Evolutionary conservation across 768 basidiomycete genomes (phyloP).

Genomic region (Hypsizygus marmoreus): DNA sequence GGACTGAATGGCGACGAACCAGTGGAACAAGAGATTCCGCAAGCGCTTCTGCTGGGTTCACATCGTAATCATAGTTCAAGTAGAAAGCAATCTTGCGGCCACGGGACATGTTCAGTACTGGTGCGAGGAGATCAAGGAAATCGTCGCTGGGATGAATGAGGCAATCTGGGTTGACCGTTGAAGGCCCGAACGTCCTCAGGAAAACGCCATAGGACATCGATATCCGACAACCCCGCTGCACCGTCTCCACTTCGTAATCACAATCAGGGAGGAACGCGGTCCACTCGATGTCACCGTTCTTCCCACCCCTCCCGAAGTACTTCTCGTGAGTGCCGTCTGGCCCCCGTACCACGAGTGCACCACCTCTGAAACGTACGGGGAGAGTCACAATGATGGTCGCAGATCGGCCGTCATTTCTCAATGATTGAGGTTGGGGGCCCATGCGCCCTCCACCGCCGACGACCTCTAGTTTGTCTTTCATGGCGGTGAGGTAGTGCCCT

Average conservation of each 20-base stretch:
- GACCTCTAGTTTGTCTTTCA: conserved; percentile 72
- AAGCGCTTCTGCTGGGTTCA: conserved; percentile 67
- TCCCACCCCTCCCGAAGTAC: conserved; percentile 63
- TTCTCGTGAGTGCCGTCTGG: conserved; percentile 58
- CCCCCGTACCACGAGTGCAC: conserved; percentile 60
- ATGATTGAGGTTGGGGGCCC: conserved; percentile 51
- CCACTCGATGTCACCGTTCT: conserved; percentile 75
- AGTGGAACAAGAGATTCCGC: conserved; percentile 72
- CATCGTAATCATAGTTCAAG: conserved; percentile 65
- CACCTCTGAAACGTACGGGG: conserved; percentile 74
- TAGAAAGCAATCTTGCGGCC: conserved; percentile 76
- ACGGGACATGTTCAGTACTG: conserved; percentile 70
- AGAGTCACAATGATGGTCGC: conserved; percentile 76
- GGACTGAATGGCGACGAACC: conserved; percentile 46
- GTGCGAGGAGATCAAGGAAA: conserved; percentile 71
- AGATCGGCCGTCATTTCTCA: conserved; percentile 65
- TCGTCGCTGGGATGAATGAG: conserved; percentile 73
- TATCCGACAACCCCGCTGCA: conserved; percentile 70
- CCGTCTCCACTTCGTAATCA: conserved; percentile 71
- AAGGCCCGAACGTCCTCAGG: conserved; percentile 65
- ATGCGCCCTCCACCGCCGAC: conserved; percentile 61
- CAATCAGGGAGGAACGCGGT: conserved; percentile 74
- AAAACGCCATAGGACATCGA: conserved; percentile 73
- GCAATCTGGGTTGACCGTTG: conserved; percentile 52
- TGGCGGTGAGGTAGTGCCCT: conserved; percentile 69